Percentiles rank a stretch among this genome's conserved stretches.
Conservation (phyloP, 371 early-diverging fungal genomes). For the Aphelidium insulamus region DNA sequence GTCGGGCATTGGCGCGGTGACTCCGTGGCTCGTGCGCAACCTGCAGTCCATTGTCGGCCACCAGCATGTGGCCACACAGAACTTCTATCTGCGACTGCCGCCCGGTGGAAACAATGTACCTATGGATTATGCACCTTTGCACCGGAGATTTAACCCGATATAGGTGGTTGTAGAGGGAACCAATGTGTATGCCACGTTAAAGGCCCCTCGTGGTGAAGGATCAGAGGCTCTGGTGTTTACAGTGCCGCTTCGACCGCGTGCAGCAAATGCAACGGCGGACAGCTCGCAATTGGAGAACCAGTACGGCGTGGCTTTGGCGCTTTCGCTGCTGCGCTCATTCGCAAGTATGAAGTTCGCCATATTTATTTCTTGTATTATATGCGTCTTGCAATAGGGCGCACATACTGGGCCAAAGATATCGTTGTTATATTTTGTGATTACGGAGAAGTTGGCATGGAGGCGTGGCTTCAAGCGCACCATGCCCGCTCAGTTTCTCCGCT, state of each 20-base stretch:
- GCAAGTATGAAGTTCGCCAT: slow-evolving; percentile 24
- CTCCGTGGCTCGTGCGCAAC: no score
- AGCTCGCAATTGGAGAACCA: slow-evolving; percentile 26
- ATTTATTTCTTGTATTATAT: slow-evolving; percentile 10
- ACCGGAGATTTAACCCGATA: no score
- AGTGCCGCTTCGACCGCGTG: slow-evolving; percentile 42
- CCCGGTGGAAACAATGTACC: no score
- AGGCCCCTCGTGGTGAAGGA: slow-evolving; percentile 68
- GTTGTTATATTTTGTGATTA: slow-evolving; percentile 62
- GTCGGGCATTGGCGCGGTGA: no score
- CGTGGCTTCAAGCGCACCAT: slow-evolving; percentile 84
- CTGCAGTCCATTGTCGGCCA: no score
- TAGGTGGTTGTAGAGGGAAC: no score
- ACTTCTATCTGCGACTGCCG: no score
- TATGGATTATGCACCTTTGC: no score
- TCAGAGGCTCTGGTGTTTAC: slow-evolving; percentile 69
- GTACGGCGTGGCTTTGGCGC: slow-evolving; percentile 44
- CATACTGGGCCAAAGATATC: slow-evolving; percentile 80
- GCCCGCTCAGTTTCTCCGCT: slow-evolving; percentile 5
- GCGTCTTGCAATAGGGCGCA: no score
- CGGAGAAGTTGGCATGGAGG: slow-evolving; percentile 43
- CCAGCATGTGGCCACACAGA: no score
- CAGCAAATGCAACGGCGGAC: slow-evolving; percentile 4
- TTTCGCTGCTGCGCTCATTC: slow-evolving; percentile 50
- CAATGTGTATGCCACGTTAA: slow-evolving; percentile 63